phyloP scores from a whole-genome alignment of 78 protist species.

The Guillardia theta region DNA sequence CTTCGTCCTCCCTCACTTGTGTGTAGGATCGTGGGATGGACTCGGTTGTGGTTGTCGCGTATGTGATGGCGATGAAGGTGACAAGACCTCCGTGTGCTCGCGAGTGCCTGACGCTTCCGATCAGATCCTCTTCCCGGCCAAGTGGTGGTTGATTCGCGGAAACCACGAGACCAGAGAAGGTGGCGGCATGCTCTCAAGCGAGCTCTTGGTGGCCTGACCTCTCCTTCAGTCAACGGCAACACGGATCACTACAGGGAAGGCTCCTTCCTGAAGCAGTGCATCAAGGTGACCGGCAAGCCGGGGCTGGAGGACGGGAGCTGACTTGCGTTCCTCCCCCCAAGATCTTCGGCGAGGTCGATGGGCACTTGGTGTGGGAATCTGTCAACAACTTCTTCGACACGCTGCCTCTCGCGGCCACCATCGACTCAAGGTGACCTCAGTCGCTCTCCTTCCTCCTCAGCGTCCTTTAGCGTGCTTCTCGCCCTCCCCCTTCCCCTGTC shows the following conservation, averaged over 20 bases:
- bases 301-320: not conserved
- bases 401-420: not conserved
- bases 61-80: constrained; percentile 6
- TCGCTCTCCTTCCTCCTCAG: no score
- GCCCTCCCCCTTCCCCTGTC: no score
- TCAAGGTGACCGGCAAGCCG: not conserved
- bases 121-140: not conserved
- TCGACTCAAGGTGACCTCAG: no score
- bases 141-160: not conserved
- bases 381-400: constrained; percentile 5
- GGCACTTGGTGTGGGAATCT: not conserved
- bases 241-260: not conserved
- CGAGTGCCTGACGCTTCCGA: not conserved
- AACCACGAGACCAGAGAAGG: constrained; percentile 14
- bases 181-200: not conserved
- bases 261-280: constrained; percentile 1
- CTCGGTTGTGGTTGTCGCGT: not conserved
- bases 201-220: not conserved
- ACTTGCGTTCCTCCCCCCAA: not conserved
- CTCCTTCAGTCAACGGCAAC: not conserved
- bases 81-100: no score
- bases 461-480: no score
- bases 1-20: not conserved
- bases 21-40: not conserved
- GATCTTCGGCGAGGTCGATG: not conserved